Percentiles rank a stretch among this genome's conserved stretches.
These are phyloP conservation scores for Mycena olivaceomarginata DNA, from an alignment of 768 basidiomycete species.

Conservation along the genomic window DNA sequence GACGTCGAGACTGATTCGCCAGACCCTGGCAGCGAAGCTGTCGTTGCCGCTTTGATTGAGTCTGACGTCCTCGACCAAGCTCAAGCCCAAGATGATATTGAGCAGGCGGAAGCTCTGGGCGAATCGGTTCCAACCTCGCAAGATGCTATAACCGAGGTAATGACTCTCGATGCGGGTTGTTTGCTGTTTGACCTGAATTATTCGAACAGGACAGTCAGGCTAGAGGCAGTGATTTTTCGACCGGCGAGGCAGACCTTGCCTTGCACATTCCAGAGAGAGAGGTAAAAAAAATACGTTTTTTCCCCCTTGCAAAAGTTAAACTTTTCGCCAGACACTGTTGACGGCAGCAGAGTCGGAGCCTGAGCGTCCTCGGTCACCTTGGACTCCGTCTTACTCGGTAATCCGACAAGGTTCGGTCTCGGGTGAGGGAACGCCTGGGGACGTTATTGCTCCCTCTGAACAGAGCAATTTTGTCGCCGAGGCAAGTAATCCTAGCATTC, in stretches of 20 bases:
- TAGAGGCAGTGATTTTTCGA: neutral
- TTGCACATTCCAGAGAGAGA: neutral
- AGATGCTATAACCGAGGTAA: conserved; percentile 8
- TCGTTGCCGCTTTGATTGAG: conserved; percentile 43
- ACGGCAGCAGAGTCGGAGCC: conserved; percentile 24
- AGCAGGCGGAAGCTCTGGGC: neutral
- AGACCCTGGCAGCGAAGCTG: conserved; percentile 37
- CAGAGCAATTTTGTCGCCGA: conserved; percentile 3
- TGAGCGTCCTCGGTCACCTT: conserved; percentile 47
- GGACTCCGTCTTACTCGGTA: conserved; percentile 53
- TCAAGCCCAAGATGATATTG: conserved; percentile 8
- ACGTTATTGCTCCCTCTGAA: neutral
- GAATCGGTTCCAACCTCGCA: conserved; percentile 1
- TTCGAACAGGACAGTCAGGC: neutral
- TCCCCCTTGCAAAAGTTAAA: neutral
- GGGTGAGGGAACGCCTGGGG: conserved; percentile 19
- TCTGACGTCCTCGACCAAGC: conserved; percentile 26
- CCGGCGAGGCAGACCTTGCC: neutral
- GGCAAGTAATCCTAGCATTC: conserved; percentile 5
- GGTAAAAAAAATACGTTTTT: neutral
- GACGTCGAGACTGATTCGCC: conserved; percentile 42
- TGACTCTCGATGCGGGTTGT: neutral
- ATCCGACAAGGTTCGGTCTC: conserved; percentile 43
- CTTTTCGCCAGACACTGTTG: conserved; percentile 23
- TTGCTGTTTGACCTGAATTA: neutral